Evolutionary conservation across 805 yeast genomes (phyloP).

Genomic region (Brettanomyces sp.): DNA sequence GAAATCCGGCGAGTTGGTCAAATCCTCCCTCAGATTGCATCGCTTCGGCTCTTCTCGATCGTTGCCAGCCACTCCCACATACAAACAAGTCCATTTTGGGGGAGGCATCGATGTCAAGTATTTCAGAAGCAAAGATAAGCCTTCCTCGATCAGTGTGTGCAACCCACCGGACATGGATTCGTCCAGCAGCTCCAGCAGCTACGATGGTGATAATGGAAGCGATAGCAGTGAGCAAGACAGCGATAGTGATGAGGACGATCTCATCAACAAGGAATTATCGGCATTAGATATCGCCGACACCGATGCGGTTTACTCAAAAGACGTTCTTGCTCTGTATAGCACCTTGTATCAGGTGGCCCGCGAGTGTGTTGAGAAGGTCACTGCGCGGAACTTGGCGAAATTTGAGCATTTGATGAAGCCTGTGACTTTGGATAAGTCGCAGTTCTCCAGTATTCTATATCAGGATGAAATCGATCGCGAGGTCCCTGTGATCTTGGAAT

Average conservation of each 20-base stretch:
- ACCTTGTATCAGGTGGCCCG: conserved; percentile 11
- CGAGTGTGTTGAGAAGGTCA: conserved; percentile 9
- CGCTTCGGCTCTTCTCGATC: conserved; percentile 24
- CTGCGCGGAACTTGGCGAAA: conserved; percentile 9
- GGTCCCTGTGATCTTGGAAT: conserved; percentile 53
- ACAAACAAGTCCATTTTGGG: conserved; percentile 79
- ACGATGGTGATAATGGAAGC: conserved; percentile 17
- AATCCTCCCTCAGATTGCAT: conserved; percentile 53
- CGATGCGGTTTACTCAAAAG: conserved; percentile 2
- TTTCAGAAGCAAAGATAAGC: conserved; percentile 65
- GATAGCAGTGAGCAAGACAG: conserved; percentile 15
- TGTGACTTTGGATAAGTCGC: conserved; percentile 37
- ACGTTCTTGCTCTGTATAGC: background rate
- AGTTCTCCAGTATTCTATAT: conserved; percentile 38
- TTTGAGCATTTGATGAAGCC: conserved; percentile 17
- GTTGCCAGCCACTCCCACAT: conserved; percentile 47
- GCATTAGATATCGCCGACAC: conserved; percentile 4
- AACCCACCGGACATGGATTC: conserved; percentile 44
- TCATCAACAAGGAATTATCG: conserved; percentile 12
- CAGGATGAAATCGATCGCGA: conserved; percentile 31
- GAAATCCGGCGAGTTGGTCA: conserved; percentile 81
- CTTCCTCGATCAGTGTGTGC: conserved; percentile 64
- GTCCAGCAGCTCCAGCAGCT: conserved; percentile 24
- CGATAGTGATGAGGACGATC: conserved; percentile 9
- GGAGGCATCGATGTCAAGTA: conserved; percentile 64